A percentile compares a stretch with the other conserved stretches of the same genome.
Conservation (phyloP, 345 rosid genomes). For the Physaria fendleri region DNA sequence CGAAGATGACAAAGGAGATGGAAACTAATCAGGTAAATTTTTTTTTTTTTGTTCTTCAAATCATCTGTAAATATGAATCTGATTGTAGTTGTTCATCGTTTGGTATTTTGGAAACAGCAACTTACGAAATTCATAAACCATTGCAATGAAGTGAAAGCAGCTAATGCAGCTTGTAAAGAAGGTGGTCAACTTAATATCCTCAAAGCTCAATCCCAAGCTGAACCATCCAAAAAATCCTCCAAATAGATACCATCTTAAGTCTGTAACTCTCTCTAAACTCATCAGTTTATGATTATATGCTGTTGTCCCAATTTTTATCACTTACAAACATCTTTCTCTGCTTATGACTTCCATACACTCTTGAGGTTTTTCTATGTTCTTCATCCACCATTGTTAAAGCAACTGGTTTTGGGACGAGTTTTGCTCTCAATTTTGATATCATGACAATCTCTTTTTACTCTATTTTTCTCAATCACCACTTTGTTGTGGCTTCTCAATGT, state of each 20-base stretch:
- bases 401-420: constrained; percentile 56
- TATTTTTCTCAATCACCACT: constrained; percentile 33
- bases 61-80: neutral
- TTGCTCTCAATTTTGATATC: constrained; percentile 44
- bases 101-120: constrained; percentile 40
- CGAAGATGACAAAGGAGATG: constrained; percentile 59
- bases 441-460: constrained; percentile 39
- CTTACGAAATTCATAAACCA: constrained; percentile 80
- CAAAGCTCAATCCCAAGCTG: constrained; percentile 35
- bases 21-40: constrained; percentile 65
- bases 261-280: too few relatives aligned
- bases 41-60: neutral
- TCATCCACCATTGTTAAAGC: constrained; percentile 84
- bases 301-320: neutral
- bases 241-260: too few relatives aligned
- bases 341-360: constrained; percentile 48
- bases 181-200: constrained; percentile 72
- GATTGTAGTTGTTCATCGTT: too few relatives aligned
- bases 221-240: constrained; percentile 34
- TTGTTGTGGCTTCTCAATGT: constrained; percentile 23
- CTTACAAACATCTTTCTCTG: neutral
- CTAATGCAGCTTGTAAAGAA: constrained; percentile 65
- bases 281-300: too few relatives aligned
- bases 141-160: constrained; percentile 80
- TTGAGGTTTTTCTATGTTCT: constrained; percentile 70